phyloP scores from a whole-genome alignment of 176 grass and related monocot species.

The Lolium perenne region DNA sequence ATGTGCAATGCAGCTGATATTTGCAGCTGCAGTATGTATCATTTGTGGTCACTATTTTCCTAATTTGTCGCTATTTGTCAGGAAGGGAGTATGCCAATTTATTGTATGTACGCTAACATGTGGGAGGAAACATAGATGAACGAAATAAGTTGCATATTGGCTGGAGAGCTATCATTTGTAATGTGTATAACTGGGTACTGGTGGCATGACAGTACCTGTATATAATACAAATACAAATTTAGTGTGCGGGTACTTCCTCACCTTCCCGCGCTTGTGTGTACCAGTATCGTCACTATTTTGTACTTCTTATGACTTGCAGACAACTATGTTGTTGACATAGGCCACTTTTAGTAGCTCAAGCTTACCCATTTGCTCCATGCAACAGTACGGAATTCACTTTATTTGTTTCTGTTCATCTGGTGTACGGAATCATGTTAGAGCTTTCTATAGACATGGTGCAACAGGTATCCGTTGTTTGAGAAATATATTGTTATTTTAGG shows the following conservation, averaged over 20 bases:
- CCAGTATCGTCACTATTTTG: background rate
- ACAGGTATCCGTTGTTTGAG: background rate
- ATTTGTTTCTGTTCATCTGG: background rate
- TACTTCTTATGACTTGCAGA: background rate
- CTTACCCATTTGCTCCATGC: slow-evolving; percentile 25
- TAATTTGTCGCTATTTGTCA: background rate
- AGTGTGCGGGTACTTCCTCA: background rate
- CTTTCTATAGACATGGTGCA: background rate
- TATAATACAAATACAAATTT: background rate
- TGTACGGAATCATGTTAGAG: background rate
- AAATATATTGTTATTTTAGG: background rate
- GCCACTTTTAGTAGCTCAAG: slow-evolving; percentile 5
- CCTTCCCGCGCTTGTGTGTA: background rate
- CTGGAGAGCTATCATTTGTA: background rate
- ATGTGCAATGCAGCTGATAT: slow-evolving; percentile 37
- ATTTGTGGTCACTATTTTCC: background rate
- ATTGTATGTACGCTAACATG: background rate
- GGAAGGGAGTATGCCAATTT: background rate
- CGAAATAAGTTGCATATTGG: background rate
- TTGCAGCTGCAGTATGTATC: background rate
- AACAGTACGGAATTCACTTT: background rate
- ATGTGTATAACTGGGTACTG: background rate
- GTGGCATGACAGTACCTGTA: slow-evolving; percentile 9
- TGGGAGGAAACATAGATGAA: background rate
- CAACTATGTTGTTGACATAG: background rate